phyloP scores from a whole-genome alignment of 441 rosid species.

The Gossypium laxum region DNA sequence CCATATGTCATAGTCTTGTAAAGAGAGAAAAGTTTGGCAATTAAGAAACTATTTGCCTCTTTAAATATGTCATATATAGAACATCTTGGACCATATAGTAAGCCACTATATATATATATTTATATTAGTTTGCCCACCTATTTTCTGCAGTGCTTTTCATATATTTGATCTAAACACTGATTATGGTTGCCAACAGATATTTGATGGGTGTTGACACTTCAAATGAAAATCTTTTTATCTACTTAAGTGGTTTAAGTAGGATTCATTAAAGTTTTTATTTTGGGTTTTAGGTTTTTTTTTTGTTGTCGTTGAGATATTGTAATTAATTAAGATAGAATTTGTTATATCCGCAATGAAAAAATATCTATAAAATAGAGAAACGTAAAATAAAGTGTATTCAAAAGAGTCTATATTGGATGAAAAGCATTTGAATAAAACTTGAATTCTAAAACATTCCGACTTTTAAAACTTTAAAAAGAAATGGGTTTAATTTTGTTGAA shows the following conservation, averaged over 20 bases:
- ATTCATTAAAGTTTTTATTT: no score
- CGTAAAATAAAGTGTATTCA: no score
- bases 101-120: no score
- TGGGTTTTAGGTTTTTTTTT: no score
- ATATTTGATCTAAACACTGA: no score
- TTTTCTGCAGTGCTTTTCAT: neutral
- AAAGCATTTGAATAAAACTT: conserved; percentile 2
- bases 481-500: conserved; percentile 36
- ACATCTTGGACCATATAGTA: no score
- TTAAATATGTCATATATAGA: conserved; percentile 15
- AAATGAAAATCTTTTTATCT: neutral
- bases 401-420: neutral
- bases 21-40: conserved; percentile 15
- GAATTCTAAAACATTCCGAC: conserved; percentile 16
- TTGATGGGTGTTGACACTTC: neutral
- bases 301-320: no score
- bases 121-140: neutral
- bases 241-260: neutral
- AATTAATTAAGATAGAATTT: no score
- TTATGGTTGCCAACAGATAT: no score
- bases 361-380: no score
- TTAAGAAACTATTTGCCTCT: conserved; percentile 10
- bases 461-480: conserved; percentile 11
- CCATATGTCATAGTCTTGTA: conserved; percentile 4
- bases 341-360: neutral